Evolutionary conservation across 805 yeast genomes (phyloP).

Genomic region (Cyberlindnera maclurae): DNA sequence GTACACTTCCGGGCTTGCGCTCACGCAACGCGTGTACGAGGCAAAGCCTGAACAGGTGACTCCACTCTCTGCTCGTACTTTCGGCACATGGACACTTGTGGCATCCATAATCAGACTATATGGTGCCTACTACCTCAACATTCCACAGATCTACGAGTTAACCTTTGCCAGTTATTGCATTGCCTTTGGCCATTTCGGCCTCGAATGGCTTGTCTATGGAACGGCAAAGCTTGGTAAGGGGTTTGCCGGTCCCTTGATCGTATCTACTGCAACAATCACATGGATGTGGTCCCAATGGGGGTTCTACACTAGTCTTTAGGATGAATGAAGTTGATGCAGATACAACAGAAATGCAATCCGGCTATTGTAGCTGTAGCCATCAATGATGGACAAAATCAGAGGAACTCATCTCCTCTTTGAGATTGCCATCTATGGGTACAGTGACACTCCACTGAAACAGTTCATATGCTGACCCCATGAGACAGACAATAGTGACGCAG

Average conservation of each 20-base stretch:
- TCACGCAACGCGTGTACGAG: constrained; percentile 78
- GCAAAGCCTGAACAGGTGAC: constrained; percentile 54
- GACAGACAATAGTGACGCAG: constrained; percentile 6
- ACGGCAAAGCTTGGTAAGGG: constrained; percentile 87
- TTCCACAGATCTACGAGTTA: constrained; percentile 67
- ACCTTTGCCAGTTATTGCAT: constrained; percentile 74
- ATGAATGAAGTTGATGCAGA: too few relatives aligned
- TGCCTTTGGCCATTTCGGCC: constrained; percentile 76
- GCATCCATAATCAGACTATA: constrained; percentile 79
- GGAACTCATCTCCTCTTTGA: not conserved
- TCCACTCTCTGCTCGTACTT: constrained; percentile 82
- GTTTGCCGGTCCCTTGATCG: constrained; percentile 80
- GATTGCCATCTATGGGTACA: not conserved
- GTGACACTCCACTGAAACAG: not conserved
- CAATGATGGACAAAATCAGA: too few relatives aligned
- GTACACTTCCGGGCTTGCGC: constrained; percentile 62
- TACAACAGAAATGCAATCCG: too few relatives aligned
- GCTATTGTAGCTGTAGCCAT: too few relatives aligned
- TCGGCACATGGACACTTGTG: constrained; percentile 95
- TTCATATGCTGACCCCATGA: not conserved
- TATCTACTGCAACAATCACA: constrained; percentile 58
- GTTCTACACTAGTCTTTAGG: constrained; percentile 34
- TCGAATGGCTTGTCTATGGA: constrained; percentile 74
- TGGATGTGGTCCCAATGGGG: constrained; percentile 80
- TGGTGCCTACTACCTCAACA: constrained; percentile 72